Evolutionary conservation across 1,284 basidiomycete genomes (phyloP), one percentile per base, ranked within the genome.

Genomic region (Puccinia triticina): DNA sequence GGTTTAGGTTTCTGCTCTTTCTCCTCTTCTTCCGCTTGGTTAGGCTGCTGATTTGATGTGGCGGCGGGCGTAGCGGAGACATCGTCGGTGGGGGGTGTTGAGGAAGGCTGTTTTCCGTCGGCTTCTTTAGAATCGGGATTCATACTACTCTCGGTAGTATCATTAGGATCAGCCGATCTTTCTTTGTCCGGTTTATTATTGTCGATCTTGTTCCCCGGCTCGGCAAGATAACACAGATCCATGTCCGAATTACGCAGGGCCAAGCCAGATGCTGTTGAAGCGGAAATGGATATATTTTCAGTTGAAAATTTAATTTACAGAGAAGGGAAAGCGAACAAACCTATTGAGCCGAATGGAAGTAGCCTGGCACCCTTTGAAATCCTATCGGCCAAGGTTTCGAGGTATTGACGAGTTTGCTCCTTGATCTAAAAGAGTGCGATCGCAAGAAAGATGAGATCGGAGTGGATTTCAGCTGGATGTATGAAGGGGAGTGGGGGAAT

Each of bases 191-290:
- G 90, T 34, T 94, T 76, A 14, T 94, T 76, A 14, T 61, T 61
- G 32, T 77, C 75, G 43, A 67, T 48, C 46, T 66, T 64, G 29
- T 48, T 48, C 43, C 61, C 61, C n/a, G 59, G 93, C 87, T 95
- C 93, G 86, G 97, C 93, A 86, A 99, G 90, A 88, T 96, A 98
- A 87, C 96, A 98, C 64, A 99, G 89, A 88, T 99, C 96, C 96
- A 99, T 98, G 88, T 98, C 96, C 95, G 86, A 69, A 18, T 26
- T 34, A 69, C 67, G 66, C 50, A 71, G 82, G 53, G 67, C 43
- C 32, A 79, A 50, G 66, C 76, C 69, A 59, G 71, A 66, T 12
- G 66, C 71, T 29, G 23, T 69, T 57, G 61, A 91, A 86, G 84
- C 94, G 95, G 95, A 83, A 98, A 88, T 88, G 95, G 96, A 86